Base-by-base conservation (phyloP, 1,284 basidiomycete species). In the Apiotrichum brassicae region DNA sequence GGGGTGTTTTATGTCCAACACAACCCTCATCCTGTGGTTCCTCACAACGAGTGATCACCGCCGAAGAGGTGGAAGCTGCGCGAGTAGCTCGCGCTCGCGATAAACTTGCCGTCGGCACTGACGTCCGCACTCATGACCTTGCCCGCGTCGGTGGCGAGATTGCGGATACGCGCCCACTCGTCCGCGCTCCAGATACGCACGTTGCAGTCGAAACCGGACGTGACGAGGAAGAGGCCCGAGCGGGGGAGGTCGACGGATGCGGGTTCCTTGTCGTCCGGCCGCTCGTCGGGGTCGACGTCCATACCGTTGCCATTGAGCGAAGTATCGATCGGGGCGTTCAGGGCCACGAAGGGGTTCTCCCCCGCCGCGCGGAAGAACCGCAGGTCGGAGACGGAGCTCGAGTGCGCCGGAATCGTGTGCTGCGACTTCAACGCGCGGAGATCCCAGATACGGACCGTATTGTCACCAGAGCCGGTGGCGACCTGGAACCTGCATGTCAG, bases 121-220 rank as follows among this genome's bases (percentile, higher is more conserved):
- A 97, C 78, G 70, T 98, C 95, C 26, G 94, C 91, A 30, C 87
- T 91, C 95, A 98, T 98, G 52, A 97, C 92, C 72, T 97, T 97
- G 30, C 92, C 92, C 6, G 87, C 86, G 67, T 97, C 94, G 14
- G 91, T 93, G 28, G 87, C 84, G 54, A 99, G 78, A 41, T 87
- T 87, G 54, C 85, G 80, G 40, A 97, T 77, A 30, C 94, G 76
- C 63, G 91, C 89, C 94, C 95, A 99, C 67, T 98, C 95, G 69
- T 98, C 95, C 23, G 94, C 90, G 59, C 86, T 90, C 95, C 95
- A 99, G 40, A 98, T 68, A 68, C 95, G 91, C 58, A 98, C 90
- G 51, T 87, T 82, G 1, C 91, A 90, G 68, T 99, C 95, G 71
- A 97, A 98, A 2, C 94, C 94, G 1, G 87, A 81, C 53, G 88